A percentile compares a stretch with the other conserved stretches of the same genome.
phyloP scores from a whole-genome alignment of 1,284 basidiomycete genomes.

The Moesziomyces antarcticus region DNA sequence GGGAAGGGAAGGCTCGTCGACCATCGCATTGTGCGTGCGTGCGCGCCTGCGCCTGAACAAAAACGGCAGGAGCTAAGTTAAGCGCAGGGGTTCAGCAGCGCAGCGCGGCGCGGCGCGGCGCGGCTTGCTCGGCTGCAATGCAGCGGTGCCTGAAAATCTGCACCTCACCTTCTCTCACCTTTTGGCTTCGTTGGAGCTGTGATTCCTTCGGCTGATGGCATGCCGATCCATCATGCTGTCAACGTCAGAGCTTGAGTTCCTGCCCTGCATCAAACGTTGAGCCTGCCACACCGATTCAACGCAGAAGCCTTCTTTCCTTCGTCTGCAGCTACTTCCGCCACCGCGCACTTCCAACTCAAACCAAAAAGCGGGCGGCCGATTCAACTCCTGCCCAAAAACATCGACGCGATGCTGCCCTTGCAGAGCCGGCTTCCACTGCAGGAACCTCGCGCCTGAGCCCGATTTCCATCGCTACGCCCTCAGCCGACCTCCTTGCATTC shows the following conservation, averaged over 20 bases:
- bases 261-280: not conserved
- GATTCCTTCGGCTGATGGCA: too few species aligned
- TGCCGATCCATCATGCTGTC: too few species aligned
- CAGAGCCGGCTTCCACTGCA: slow-evolving; percentile 10
- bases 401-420: too few species aligned
- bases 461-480: not conserved
- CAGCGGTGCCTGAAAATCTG: slow-evolving; percentile 18
- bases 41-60: too few species aligned
- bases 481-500: not conserved
- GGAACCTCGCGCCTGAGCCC: slow-evolving; percentile 5
- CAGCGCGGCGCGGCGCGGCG: too few species aligned
- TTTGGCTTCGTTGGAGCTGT: too few species aligned
- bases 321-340: slow-evolving; percentile 3
- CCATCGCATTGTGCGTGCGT: not conserved
- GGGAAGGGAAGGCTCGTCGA: too few species aligned
- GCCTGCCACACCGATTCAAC: not conserved
- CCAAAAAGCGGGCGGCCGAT: not conserved
- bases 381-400: too few species aligned
- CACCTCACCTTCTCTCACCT: slow-evolving; percentile 1
- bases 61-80: too few species aligned
- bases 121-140: too few species aligned
- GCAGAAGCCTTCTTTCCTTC: slow-evolving; percentile 19
- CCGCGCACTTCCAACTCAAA: slow-evolving; percentile 15
- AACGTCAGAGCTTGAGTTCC: too few species aligned
- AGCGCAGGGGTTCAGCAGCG: too few species aligned